Evolutionary conservation across 495 filamentous ascomycete genomes (phyloP).

Genomic region (Hyaloscypha bicolor): DNA sequence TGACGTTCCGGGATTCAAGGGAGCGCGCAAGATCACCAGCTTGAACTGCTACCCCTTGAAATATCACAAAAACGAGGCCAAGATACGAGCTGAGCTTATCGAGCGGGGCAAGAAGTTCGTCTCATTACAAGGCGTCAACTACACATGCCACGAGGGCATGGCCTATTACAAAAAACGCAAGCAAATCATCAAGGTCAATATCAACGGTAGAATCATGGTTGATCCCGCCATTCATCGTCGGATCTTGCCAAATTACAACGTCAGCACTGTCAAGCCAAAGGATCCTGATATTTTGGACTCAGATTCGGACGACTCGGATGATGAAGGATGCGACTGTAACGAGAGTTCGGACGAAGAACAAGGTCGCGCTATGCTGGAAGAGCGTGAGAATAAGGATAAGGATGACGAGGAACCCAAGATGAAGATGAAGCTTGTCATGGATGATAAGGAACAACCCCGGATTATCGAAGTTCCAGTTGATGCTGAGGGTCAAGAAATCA

Average conservation of each 20-base stretch:
- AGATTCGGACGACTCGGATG: slow-evolving; percentile 58
- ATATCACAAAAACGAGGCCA: slow-evolving; percentile 76
- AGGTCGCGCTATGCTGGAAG: slow-evolving; percentile 16
- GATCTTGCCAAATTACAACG: slow-evolving; percentile 86
- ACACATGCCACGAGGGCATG: slow-evolving; percentile 79
- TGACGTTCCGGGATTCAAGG: slow-evolving; percentile 79
- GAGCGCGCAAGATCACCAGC: slow-evolving; percentile 79
- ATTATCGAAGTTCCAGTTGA: slow-evolving; percentile 64
- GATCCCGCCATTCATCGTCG: slow-evolving; percentile 85
- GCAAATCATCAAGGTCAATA: slow-evolving; percentile 78
- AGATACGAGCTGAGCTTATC: slow-evolving; percentile 66
- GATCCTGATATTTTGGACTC: slow-evolving; percentile 69
- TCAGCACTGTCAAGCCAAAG: slow-evolving; percentile 76
- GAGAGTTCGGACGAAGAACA: slow-evolving; percentile 23
- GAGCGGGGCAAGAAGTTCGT: slow-evolving; percentile 89
- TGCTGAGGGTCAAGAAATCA: slow-evolving; percentile 63
- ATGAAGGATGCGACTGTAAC: slow-evolving; percentile 46
- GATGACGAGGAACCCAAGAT: slow-evolving; percentile 56
- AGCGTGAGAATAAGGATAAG: slow-evolving; percentile 35
- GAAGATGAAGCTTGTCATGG: slow-evolving; percentile 68
- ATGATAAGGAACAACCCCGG: slow-evolving; percentile 61
- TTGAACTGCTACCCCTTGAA: slow-evolving; percentile 78
- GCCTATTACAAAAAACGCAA: slow-evolving; percentile 86
- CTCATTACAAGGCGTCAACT: slow-evolving; percentile 77
- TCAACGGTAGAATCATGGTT: slow-evolving; percentile 91